phyloP scores from a whole-genome alignment of 352 stramenopile species.

The Aphanomyces euteiches region DNA sequence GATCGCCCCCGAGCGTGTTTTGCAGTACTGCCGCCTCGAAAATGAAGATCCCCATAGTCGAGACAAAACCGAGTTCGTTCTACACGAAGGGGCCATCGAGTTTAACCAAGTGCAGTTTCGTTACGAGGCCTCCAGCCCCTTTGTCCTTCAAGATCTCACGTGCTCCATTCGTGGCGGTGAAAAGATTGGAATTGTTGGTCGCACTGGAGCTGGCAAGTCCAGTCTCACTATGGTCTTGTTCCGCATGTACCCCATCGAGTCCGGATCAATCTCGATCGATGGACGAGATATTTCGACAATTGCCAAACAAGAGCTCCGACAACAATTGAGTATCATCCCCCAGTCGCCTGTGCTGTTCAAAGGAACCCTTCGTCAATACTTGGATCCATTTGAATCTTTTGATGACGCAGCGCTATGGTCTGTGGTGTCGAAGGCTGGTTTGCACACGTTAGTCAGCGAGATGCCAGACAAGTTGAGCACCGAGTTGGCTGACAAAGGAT shows the following conservation, averaged over 20 bases:
- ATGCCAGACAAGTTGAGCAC: slow-evolving; percentile 31
- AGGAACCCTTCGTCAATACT: slow-evolving; percentile 52
- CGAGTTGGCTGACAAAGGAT: slow-evolving; percentile 42
- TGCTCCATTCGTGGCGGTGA: slow-evolving; percentile 53
- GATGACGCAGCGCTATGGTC: too few relatives aligned
- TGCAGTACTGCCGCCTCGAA: slow-evolving; percentile 40
- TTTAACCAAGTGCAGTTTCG: neutral
- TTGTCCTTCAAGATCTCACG: slow-evolving; percentile 36
- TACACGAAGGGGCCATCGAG: neutral
- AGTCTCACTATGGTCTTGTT: slow-evolving; percentile 84
- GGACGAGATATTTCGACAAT: slow-evolving; percentile 61
- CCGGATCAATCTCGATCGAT: slow-evolving; percentile 67
- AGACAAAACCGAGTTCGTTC: neutral
- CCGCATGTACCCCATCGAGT: slow-evolving; percentile 54
- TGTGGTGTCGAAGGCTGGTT: too few relatives aligned
- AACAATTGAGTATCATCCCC: slow-evolving; percentile 78
- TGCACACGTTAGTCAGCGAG: too few relatives aligned
- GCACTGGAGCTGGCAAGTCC: slow-evolving; percentile 88
- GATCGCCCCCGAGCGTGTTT: slow-evolving; percentile 43
- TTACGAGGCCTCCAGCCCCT: neutral
- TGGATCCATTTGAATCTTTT: slow-evolving; percentile 51
- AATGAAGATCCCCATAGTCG: neutral
- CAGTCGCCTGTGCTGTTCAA: slow-evolving; percentile 80
- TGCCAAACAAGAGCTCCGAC: slow-evolving; percentile 56
- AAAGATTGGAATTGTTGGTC: slow-evolving; percentile 80